Conservation (phyloP, 2,329 filamentous ascomycete genomes). For the Triangularia setosa region DNA sequence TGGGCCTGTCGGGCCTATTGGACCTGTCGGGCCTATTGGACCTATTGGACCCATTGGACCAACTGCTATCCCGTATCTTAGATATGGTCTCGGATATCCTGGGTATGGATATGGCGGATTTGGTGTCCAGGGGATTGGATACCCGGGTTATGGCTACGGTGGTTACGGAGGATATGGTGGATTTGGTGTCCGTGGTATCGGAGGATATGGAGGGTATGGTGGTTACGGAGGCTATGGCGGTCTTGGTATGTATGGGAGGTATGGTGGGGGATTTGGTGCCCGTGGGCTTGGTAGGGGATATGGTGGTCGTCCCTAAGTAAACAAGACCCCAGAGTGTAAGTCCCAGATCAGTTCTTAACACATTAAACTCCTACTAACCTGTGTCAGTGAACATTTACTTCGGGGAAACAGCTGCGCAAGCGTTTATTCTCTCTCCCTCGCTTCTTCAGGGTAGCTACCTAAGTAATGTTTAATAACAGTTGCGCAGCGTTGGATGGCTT, state of each 20-base stretch:
- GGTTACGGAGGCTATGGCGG: not conserved
- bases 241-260: not conserved
- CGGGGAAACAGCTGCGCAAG: not conserved
- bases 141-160: not conserved
- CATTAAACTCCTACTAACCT: not conserved
- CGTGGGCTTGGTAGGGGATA: not conserved
- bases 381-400: not conserved
- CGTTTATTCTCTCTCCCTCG: not conserved
- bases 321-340: not conserved
- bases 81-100: not conserved
- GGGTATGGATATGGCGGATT: not conserved
- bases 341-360: not conserved
- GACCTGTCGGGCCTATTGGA: not conserved
- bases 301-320: not conserved
- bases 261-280: not conserved
- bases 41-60: not conserved
- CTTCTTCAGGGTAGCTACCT: not conserved
- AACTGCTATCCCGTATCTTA: not conserved
- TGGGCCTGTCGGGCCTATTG: not conserved
- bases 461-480: not conserved
- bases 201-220: not conserved
- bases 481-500: not conserved
- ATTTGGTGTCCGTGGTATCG: not conserved
- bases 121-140: not conserved
- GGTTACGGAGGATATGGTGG: not conserved